A percentile compares a stretch with the other conserved stretches of the same genome.
Evolutionary conservation across 805 yeast species (phyloP).

Genomic region (Metschnikowia baotianmanensis): DNA sequence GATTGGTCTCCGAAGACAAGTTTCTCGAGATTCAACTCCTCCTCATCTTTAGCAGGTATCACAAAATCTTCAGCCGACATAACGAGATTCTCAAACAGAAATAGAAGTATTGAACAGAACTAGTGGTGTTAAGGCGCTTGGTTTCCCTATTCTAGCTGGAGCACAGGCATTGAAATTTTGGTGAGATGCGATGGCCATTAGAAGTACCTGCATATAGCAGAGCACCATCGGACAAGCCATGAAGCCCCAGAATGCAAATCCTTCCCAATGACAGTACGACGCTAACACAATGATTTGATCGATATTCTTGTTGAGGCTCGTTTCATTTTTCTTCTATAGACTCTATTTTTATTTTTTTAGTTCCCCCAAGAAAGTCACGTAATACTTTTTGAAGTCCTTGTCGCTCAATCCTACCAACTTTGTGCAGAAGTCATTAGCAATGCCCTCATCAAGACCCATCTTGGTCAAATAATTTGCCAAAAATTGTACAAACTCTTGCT

Average conservation of each 20-base stretch:
- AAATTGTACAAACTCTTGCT: conserved; percentile 44
- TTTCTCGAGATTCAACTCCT: conserved; percentile 75
- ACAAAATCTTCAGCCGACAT: conserved; percentile 1
- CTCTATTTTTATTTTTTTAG: conserved; percentile 25
- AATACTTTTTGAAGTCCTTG: conserved; percentile 70
- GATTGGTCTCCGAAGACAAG: conserved; percentile 86
- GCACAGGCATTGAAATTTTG: conserved; percentile 8
- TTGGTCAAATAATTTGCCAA: conserved; percentile 55
- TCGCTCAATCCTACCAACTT: conserved; percentile 54
- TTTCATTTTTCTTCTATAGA: background rate
- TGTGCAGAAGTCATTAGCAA: conserved; percentile 60
- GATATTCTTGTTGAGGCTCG: too few relatives aligned
- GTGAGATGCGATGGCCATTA: conserved; percentile 17
- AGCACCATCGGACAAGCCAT: background rate
- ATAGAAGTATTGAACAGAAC: background rate
- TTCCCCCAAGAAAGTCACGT: conserved; percentile 43
- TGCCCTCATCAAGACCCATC: conserved; percentile 54
- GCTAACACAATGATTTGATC: background rate
- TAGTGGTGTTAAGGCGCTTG: background rate
- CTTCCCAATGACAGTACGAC: too few relatives aligned
- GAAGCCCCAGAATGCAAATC: background rate
- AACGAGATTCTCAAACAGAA: background rate
- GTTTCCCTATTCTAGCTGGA: background rate
- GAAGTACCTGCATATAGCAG: conserved; percentile 3
- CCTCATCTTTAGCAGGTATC: conserved; percentile 61